Base-by-base conservation (phyloP, 805 yeast species). In the Ogataea trehalophila region DNA sequence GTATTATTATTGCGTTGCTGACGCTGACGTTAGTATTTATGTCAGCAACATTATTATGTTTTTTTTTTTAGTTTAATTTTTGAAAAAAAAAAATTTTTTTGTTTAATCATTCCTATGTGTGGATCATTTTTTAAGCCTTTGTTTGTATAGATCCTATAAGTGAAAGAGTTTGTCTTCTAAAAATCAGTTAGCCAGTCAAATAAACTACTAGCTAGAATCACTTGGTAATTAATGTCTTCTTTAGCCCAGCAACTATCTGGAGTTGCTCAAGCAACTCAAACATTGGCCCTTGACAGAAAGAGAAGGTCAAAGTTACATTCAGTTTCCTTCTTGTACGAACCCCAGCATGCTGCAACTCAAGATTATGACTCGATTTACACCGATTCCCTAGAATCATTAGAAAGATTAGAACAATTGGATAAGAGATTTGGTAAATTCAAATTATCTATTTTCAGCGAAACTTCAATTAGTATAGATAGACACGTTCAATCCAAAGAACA, bases 311-410 rank as follows among this genome's bases (percentile, higher is more conserved):
- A 85, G 66, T 71, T 90, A 48, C 99, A 94, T 62, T 81, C 95
- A 36, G 83, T 88, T 37, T 94, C 99, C 42, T 78, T 94, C 54
- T 77, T 94, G 26, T 91, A 85, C 65, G 95, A 88, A 39, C 76
- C 96, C 9, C 81, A 84, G 58, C 82, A 81, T 51, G 99, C 99
- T 16, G 87, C 95, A n/a, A 79, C 91, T 34, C 98, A 94, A 70
- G 99, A 94, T 65, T 91, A 80, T 60, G 97, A 90, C 56, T 74
- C 84, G 40, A 81, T 94, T 48, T 86, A 76, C 60, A 77, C 82
- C 44, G 79, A 79, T 47, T 85, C 94, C 2, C 58, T 77, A 6
- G 94, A 86, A 47, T 96, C 95, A 0, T 73, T 91, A 40, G 81
- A 79, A 31, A 91, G 87, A 56, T 72, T 94, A 44, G 78, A 76